Percentiles rank a stretch among this genome's conserved stretches.
Conservation (phyloP, 768 basidiomycete genomes). For the Paxillus ammoniavirescens region DNA sequence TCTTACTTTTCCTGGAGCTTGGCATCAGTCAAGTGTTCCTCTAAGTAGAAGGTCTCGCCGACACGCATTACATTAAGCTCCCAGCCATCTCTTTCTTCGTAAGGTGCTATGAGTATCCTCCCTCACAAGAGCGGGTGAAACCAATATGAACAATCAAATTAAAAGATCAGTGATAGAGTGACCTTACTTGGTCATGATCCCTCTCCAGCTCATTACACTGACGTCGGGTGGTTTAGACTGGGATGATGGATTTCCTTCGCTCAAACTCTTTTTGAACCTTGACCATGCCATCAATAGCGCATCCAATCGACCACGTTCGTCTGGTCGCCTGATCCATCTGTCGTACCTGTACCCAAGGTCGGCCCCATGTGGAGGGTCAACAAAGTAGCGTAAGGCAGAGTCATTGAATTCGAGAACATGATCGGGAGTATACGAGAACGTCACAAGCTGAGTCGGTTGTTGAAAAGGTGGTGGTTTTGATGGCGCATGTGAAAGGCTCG, state of each 20-base stretch:
- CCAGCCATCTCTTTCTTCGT: conserved; percentile 79
- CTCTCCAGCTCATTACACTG: conserved; percentile 71
- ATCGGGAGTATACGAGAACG: conserved; percentile 68
- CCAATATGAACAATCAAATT: conserved; percentile 10
- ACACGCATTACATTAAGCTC: conserved; percentile 81
- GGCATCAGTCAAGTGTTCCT: conserved; percentile 64
- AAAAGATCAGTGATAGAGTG: background rate
- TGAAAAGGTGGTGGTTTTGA: conserved; percentile 52
- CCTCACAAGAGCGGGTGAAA: conserved; percentile 33
- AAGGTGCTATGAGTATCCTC: conserved; percentile 80
- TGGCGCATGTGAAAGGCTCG: conserved; percentile 20
- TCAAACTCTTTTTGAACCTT: conserved; percentile 38
- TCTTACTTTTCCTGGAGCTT: conserved; percentile 64
- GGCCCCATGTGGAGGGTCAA: conserved; percentile 62
- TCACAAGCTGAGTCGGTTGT: conserved; percentile 62
- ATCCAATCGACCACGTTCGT: conserved; percentile 68
- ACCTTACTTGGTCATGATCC: conserved; percentile 79
- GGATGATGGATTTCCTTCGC: conserved; percentile 29
- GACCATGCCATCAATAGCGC: conserved; percentile 59
- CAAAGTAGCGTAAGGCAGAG: conserved; percentile 68
- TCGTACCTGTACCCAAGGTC: conserved; percentile 73
- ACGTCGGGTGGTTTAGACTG: conserved; percentile 38
- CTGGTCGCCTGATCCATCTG: conserved; percentile 64
- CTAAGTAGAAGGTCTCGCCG: conserved; percentile 68
- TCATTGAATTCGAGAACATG: conserved; percentile 63